phyloP scores from a whole-genome alignment of 306 rosid species.

The Quercus berberidifolia region DNA sequence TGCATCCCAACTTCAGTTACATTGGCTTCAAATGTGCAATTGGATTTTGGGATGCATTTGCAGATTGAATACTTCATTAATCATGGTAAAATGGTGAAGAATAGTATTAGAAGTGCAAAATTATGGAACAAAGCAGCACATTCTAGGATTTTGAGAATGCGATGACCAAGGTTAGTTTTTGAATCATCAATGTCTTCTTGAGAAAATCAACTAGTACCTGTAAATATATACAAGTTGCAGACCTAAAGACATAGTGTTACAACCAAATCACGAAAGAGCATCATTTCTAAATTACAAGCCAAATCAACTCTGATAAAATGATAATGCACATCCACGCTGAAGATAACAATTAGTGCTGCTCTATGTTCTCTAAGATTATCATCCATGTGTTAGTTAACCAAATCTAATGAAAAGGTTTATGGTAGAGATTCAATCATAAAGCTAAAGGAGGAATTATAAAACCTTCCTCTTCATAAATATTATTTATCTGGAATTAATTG shows the following conservation, averaged over 20 bases:
- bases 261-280: not conserved
- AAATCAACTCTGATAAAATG: not conserved
- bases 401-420: slow-evolving; percentile 1
- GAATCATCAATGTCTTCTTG: not conserved
- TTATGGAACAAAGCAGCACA: slow-evolving; percentile 21
- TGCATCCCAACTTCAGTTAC: slow-evolving; percentile 3
- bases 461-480: slow-evolving; percentile 58
- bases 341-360: not conserved
- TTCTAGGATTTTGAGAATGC: slow-evolving; percentile 23
- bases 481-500: slow-evolving; percentile 43
- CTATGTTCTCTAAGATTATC: not conserved
- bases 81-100: slow-evolving; percentile 9
- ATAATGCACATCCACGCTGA: not conserved
- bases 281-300: slow-evolving; percentile 3
- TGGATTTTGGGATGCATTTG: slow-evolving; percentile 9
- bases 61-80: slow-evolving; percentile 14
- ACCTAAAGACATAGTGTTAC: not conserved
- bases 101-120: not conserved
- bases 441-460: slow-evolving; percentile 45
- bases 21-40: slow-evolving; percentile 1
- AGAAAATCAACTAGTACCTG: not conserved
- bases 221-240: not conserved
- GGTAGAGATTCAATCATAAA: slow-evolving; percentile 3
- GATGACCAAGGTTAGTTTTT: not conserved
- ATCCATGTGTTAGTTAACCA: not conserved